Conservation (phyloP, 2,329 filamentous ascomycete species). For the Penicillium sp. region DNA sequence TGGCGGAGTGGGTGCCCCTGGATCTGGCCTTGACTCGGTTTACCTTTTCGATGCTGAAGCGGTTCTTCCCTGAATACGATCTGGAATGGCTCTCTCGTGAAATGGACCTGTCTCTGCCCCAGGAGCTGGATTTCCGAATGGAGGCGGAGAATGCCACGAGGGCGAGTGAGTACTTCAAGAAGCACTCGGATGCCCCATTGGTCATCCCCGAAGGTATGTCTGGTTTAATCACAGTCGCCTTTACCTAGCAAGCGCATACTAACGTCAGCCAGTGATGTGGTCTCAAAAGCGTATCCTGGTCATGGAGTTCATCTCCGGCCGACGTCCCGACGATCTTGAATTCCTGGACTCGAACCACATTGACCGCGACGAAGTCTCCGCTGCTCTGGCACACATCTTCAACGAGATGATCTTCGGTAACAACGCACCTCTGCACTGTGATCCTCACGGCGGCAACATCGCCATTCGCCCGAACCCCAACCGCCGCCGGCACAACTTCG, state of each 20-base stretch:
- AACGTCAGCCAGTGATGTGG: constrained; percentile 61
- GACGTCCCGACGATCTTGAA: constrained; percentile 76
- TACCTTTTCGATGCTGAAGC: constrained; percentile 80
- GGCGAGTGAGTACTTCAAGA: constrained; percentile 70
- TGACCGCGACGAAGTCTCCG: constrained; percentile 89
- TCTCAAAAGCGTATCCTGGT: constrained; percentile 80
- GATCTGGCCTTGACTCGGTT: constrained; percentile 80
- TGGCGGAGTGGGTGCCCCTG: constrained; percentile 82
- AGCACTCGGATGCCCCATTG: constrained; percentile 65
- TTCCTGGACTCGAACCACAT: constrained; percentile 80
- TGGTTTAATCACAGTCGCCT: no score
- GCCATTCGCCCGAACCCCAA: constrained; percentile 70
- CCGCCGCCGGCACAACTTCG: constrained; percentile 66
- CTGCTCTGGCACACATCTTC: constrained; percentile 81
- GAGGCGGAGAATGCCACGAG: constrained; percentile 77
- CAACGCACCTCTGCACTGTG: constrained; percentile 82
- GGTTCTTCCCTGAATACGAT: constrained; percentile 95
- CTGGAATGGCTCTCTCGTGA: constrained; percentile 90
- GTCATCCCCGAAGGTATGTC: constrained; percentile 62
- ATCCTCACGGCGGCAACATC: constrained; percentile 93
- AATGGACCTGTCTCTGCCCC: constrained; percentile 81
- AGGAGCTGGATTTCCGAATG: constrained; percentile 79
- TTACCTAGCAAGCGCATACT: no score
- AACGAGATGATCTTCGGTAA: constrained; percentile 99
- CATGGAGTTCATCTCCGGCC: constrained; percentile 85